Evolutionary conservation across 257 asterid genomes (phyloP).

Genomic region (Echites panduratus): DNA sequence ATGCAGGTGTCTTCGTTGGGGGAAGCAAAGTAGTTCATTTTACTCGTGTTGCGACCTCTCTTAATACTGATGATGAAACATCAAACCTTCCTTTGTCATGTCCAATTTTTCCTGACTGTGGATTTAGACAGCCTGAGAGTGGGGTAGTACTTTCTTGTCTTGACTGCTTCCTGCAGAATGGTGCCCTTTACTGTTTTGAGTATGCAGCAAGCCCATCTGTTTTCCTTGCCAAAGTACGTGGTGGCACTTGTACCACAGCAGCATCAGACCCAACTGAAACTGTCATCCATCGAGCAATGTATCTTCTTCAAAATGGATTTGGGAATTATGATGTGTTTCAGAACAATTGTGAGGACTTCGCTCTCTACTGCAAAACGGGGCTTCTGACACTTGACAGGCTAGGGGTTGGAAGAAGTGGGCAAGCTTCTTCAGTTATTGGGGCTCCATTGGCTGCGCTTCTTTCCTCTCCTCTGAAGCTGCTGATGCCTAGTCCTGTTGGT

Average conservation of each 20-base stretch:
- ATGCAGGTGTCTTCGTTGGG: constrained; percentile 80
- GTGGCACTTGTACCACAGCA: constrained; percentile 96
- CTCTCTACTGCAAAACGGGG: constrained; percentile 92
- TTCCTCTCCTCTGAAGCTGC: constrained; percentile 70
- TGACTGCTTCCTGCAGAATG: constrained; percentile 71
- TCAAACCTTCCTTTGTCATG: constrained; percentile 37
- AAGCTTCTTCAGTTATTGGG: constrained; percentile 80
- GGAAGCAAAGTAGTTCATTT: constrained; percentile 91
- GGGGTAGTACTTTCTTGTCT: constrained; percentile 81
- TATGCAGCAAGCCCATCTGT: constrained; percentile 63
- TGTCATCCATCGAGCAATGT: constrained; percentile 82
- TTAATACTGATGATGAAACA: constrained; percentile 28
- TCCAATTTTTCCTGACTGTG: constrained; percentile 76
- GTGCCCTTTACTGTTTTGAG: constrained; percentile 65
- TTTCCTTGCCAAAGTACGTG: constrained; percentile 78
- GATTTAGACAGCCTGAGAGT: constrained; percentile 65
- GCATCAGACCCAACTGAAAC: constrained; percentile 48
- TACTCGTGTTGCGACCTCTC: constrained; percentile 45
- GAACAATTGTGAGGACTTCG: constrained; percentile 93
- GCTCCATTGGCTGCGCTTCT: constrained; percentile 91
- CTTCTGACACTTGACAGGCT: constrained; percentile 64
- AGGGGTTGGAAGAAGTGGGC: constrained; percentile 89
- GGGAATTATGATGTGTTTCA: constrained; percentile 81
- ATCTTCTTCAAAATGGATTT: constrained; percentile 71
- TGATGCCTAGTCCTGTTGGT: constrained; percentile 78